These are phyloP conservation scores for Actinidia polygama DNA, from an alignment of 179 eudicot genomes.

Conservation along the genomic window DNA sequence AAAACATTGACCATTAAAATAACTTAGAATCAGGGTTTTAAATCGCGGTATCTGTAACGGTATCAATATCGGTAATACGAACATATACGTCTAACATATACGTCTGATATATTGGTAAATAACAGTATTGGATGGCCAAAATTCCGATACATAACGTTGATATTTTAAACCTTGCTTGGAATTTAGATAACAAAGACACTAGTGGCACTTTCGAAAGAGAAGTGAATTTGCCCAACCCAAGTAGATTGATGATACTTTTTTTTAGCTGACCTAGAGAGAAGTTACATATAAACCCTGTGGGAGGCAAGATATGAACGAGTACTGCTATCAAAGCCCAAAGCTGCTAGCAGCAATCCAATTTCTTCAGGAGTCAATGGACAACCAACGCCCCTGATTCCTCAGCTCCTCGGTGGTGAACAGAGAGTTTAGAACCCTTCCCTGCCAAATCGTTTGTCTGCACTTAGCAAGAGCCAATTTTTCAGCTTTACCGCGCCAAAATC, in stretches of 20 bases:
- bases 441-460: conserved; percentile 88
- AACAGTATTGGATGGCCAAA: too few species aligned
- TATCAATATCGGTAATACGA: too few species aligned
- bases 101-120: too few species aligned
- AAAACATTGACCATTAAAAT: conserved; percentile 14
- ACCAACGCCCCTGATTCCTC: conserved; percentile 93
- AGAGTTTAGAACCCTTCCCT: conserved; percentile 91
- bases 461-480: conserved; percentile 89
- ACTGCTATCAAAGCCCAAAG: conserved; percentile 85
- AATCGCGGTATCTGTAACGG: too few species aligned
- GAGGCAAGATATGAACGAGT: conserved; percentile 94
- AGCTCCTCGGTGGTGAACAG: conserved; percentile 94
- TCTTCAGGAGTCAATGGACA: conserved; percentile 99
- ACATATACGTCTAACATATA: too few species aligned
- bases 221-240: too few species aligned
- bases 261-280: neutral
- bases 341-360: conserved; percentile 86
- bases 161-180: neutral
- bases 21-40: too few species aligned
- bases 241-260: neutral
- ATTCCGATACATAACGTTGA: too few species aligned
- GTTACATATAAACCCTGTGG: conserved; percentile 63
- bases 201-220: neutral
- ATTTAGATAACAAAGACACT: neutral
- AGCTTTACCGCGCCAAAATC: conserved; percentile 96